Conservation (phyloP, 331 rosid genomes). For the Pyrus hybrid region DNA sequence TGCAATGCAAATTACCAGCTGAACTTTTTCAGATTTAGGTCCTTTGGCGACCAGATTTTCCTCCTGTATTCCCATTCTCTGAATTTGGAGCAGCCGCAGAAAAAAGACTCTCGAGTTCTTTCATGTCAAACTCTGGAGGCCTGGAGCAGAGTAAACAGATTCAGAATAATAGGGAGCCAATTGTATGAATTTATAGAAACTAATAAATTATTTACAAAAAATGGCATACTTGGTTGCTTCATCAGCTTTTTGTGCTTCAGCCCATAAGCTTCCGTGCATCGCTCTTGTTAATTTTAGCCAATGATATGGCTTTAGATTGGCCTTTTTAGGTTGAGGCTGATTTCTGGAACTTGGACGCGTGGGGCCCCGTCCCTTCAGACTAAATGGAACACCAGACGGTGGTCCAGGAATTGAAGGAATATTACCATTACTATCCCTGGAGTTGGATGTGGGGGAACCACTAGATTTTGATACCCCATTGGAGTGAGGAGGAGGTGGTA, state of each 20-base stretch:
- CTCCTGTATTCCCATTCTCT: constrained; percentile 33
- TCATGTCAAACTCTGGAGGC: constrained; percentile 98
- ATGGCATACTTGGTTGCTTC: constrained; percentile 66
- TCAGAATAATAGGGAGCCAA: constrained; percentile 7
- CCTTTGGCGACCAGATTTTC: constrained; percentile 48
- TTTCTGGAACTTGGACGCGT: constrained; percentile 39
- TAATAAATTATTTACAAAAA: constrained; percentile 12
- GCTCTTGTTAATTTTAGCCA: constrained; percentile 95
- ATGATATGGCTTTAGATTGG: constrained; percentile 89
- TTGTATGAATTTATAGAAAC: constrained; percentile 7
- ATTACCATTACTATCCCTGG: constrained; percentile 27
- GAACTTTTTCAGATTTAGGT: constrained; percentile 73
- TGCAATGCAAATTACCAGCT: constrained; percentile 47
- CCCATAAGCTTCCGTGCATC: constrained; percentile 98
- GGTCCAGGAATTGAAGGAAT: constrained; percentile 70
- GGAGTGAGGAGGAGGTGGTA: constrained; percentile 60
- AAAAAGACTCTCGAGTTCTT: constrained; percentile 91
- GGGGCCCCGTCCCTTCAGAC: constrained; percentile 60
- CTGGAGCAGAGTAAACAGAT: constrained; percentile 34
- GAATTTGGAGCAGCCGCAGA: constrained; percentile 64
- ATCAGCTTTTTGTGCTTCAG: constrained; percentile 77
- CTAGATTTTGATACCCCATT: constrained; percentile 38
- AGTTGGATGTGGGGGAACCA: constrained; percentile 17
- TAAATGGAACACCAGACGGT: constrained; percentile 48
- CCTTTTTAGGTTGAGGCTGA: constrained; percentile 48